Base-by-base conservation (phyloP, 371 early-diverging fungal genomes). In the Chytridium lagenaria region DNA sequence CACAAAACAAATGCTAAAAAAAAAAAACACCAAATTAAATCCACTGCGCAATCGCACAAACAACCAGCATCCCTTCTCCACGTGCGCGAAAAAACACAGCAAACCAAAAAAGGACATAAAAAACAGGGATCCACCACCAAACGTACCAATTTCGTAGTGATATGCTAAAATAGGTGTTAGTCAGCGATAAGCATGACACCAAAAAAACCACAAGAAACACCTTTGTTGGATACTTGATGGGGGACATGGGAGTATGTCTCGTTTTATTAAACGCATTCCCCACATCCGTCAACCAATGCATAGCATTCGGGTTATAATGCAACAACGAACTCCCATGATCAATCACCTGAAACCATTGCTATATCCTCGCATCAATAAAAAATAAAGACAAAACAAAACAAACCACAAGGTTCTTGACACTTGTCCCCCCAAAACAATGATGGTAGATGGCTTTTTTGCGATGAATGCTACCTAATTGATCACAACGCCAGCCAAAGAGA, bases 271-370 rank as follows among this genome's bases (percentile, higher is more conserved):
- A 12, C 44, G 7, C 19, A 7, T 19, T 19, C 44, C 12, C 12
- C 44, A 7, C 44, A 44, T 12, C 44, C 44, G 12, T 19, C 7
- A 44, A 44, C 44, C 7, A 12, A 19, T 19, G 7, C 44, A 44
- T 44, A 19, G 12, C 44, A 44, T 44, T 22, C 37, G 22, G 44
- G n/a, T 57, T 69, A 36, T 63, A 34, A 33, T 73, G 63, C 57
- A 26, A 63, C n/a, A 65, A 69, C 30, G 73, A 63, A 10, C 40
- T 38, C 15, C 64, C 72, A 44, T 70, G 65, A 33, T 76, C 52
- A 28, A 78, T 77, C 28, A 78, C 71, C 64, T 78, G 77, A 39
- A 81, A 77, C 81, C 81, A 81, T 59, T 81, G 81, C 74, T 77
- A 36, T 26, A 26, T 28, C 40, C 31, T 16, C 12, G 33, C 34